A percentile compares a stretch with the other conserved stretches of the same genome.
Evolutionary conservation across 768 basidiomycete species (phyloP).

Genomic region (Pleurotus citrinopileatus): DNA sequence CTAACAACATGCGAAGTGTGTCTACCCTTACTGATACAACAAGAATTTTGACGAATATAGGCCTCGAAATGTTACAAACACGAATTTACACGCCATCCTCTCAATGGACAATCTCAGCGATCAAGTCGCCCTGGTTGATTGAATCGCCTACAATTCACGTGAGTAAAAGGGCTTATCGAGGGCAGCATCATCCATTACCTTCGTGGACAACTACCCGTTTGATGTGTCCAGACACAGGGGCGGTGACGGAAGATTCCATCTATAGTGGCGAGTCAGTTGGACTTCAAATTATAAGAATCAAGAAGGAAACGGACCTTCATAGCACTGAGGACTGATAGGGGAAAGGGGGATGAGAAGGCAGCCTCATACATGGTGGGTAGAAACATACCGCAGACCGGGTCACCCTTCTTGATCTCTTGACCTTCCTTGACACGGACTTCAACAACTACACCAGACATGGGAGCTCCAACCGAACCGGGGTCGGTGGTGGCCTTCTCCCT

Average conservation of each 20-base stretch:
- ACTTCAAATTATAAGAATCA: slow-evolving; percentile 12
- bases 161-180: background rate
- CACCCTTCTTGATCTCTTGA: slow-evolving; percentile 96
- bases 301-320: slow-evolving; percentile 76
- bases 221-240: slow-evolving; percentile 94
- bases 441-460: slow-evolving; percentile 97
- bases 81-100: slow-evolving; percentile 5
- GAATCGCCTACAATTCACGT: slow-evolving; percentile 66
- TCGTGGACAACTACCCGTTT: slow-evolving; percentile 90
- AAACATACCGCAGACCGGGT: slow-evolving; percentile 84
- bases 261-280: slow-evolving; percentile 31
- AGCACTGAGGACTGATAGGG: slow-evolving; percentile 80
- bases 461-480: slow-evolving; percentile 96
- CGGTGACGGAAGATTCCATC: slow-evolving; percentile 98
- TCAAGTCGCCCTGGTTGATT: slow-evolving; percentile 90
- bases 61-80: background rate
- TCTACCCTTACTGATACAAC: slow-evolving; percentile 9
- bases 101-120: slow-evolving; percentile 81
- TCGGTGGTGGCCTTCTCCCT: slow-evolving; percentile 93
- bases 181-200: slow-evolving; percentile 42
- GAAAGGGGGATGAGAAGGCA: slow-evolving; percentile 9
- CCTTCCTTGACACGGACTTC: slow-evolving; percentile 98
- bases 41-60: background rate
- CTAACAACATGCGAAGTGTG: background rate
- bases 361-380: slow-evolving; percentile 14